A percentile compares a stretch with the other conserved stretches of the same genome.
Evolutionary conservation across 2,329 filamentous ascomycete species (phyloP).

Genomic region (Alternaria triticimaculans): DNA sequence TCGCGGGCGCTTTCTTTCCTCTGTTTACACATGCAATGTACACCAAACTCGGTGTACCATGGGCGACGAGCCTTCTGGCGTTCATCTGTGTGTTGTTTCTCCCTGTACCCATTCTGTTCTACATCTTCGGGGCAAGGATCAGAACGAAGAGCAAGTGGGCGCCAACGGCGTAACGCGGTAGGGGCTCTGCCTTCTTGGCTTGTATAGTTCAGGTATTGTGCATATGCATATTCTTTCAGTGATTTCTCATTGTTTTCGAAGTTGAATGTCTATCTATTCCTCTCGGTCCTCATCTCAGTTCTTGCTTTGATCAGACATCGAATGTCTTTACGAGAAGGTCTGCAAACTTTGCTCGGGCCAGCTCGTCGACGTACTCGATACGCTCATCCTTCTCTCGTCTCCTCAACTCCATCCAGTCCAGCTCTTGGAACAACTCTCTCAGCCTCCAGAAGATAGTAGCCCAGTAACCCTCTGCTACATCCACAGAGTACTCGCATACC

Average conservation of each 20-base stretch:
- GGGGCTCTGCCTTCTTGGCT: background rate
- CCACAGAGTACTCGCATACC: background rate
- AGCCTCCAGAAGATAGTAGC: background rate
- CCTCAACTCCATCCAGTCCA: slow-evolving; percentile 8
- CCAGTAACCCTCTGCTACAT: background rate
- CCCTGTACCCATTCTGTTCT: slow-evolving; percentile 47
- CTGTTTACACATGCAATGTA: slow-evolving; percentile 59
- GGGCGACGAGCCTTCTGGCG: slow-evolving; percentile 42
- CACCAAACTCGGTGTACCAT: slow-evolving; percentile 41
- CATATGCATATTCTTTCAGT: background rate
- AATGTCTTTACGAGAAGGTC: background rate
- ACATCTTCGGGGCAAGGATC: slow-evolving; percentile 44
- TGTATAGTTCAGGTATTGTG: background rate
- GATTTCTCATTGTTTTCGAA: background rate
- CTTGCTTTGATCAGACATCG: background rate
- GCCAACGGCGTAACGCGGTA: slow-evolving; percentile 14
- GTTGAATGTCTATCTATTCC: background rate
- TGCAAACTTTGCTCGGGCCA: slow-evolving; percentile 4
- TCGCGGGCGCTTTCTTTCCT: slow-evolving; percentile 59
- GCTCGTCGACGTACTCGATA: background rate
- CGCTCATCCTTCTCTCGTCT: background rate
- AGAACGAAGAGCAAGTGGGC: slow-evolving; percentile 42
- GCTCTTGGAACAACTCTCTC: background rate
- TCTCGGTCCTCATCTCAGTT: background rate
- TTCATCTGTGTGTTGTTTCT: slow-evolving; percentile 43